phyloP scores from a whole-genome alignment of 1,284 basidiomycete species.

The Porogramme epimiltina region DNA sequence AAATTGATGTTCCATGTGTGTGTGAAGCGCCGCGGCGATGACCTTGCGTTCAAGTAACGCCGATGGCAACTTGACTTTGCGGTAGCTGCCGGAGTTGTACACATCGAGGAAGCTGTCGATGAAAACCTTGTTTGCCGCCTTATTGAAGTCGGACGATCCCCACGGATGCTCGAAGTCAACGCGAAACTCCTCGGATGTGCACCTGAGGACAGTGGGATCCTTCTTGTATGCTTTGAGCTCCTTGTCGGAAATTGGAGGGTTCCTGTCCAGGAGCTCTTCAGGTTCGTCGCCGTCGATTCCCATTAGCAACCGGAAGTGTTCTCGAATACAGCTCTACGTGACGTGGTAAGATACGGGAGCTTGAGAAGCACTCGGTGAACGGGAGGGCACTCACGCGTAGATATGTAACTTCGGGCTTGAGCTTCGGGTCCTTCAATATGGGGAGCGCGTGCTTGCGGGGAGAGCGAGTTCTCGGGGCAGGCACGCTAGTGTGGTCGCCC shows the following conservation, averaged over 20 bases:
- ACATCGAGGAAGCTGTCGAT: neutral
- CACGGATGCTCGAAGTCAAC: conserved; percentile 3
- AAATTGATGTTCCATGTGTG: conserved; percentile 2
- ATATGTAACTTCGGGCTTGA: too few species aligned
- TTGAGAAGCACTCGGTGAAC: too few species aligned
- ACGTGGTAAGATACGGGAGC: neutral
- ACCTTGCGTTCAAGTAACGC: neutral
- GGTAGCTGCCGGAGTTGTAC: neutral
- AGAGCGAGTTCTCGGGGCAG: too few species aligned
- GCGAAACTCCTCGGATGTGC: neutral
- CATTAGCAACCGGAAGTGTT: neutral
- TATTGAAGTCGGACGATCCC: conserved; percentile 1
- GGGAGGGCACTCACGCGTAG: too few species aligned
- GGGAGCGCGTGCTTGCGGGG: too few species aligned
- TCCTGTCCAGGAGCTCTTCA: neutral
- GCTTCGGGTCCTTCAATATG: too few species aligned
- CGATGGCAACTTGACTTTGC: neutral
- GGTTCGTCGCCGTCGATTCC: neutral
- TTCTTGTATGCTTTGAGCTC: neutral
- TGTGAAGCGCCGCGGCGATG: neutral
- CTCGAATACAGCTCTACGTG: neutral
- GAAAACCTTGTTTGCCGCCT: neutral
- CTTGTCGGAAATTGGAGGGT: neutral
- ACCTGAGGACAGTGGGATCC: neutral
- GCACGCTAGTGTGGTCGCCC: too few species aligned